Percentiles rank a stretch among this genome's conserved stretches.
Conservation (phyloP, 805 yeast genomes). For the Lipomyces chichibuensis region DNA sequence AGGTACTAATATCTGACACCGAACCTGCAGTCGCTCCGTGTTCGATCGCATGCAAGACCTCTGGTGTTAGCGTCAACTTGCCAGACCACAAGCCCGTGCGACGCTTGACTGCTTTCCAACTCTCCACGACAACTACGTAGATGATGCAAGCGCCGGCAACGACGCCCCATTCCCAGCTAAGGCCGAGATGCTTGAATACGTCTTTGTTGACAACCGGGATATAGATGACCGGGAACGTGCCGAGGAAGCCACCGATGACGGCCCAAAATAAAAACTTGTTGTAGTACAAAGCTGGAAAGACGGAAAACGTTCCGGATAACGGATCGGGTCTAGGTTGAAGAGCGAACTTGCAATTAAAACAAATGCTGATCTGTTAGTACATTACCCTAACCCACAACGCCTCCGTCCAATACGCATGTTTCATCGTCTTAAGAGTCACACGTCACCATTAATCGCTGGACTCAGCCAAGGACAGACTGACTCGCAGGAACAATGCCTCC, state of each 20-base stretch:
- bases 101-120: slow-evolving; percentile 70
- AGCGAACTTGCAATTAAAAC: slow-evolving; percentile 62
- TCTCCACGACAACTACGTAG: slow-evolving; percentile 65
- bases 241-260: slow-evolving; percentile 64
- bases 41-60: not conserved
- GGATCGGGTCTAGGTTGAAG: slow-evolving; percentile 54
- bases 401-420: too few relatives aligned
- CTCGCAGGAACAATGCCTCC: slow-evolving; percentile 9
- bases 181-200: slow-evolving; percentile 73
- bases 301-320: slow-evolving; percentile 47
- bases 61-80: slow-evolving; percentile 7
- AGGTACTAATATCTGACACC: not conserved
- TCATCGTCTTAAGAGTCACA: too few relatives aligned
- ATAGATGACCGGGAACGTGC: slow-evolving; percentile 82
- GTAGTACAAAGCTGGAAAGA: slow-evolving; percentile 63
- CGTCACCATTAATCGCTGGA: too few relatives aligned
- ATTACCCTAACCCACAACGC: too few relatives aligned
- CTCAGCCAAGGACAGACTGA: not conserved
- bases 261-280: slow-evolving; percentile 86
- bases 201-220: slow-evolving; percentile 82
- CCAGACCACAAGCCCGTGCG: slow-evolving; percentile 32
- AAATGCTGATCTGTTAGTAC: too few relatives aligned
- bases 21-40: not conserved
- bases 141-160: slow-evolving; percentile 60
- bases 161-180: slow-evolving; percentile 81